Base-by-base conservation (phyloP, 2,329 filamentous ascomycete genomes). In the Magnaporthiopsis incrustans region DNA sequence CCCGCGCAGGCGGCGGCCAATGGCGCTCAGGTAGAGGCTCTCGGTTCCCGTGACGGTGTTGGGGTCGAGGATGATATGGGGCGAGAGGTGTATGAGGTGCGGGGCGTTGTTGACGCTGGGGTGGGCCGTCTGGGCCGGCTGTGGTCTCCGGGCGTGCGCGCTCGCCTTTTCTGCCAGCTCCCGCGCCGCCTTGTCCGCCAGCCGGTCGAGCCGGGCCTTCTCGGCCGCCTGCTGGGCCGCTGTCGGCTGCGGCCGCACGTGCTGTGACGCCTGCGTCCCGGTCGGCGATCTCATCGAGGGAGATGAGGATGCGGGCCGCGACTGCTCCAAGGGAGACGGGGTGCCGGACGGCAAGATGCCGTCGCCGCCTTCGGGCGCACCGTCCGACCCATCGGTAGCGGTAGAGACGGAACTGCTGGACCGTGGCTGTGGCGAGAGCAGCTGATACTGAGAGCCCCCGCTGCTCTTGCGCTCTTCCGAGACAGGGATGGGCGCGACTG, bases 11-110 rank as follows among this genome's bases (percentile, higher is more conserved):
- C 85, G 78, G 60, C 77, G 77, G 8, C 78, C 82, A 64, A 88
- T 86, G 56, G 85, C 83, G n/a, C 80, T 80, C 15, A 89, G 77
- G 70, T 88, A 96, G 25, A 90, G 82, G 1, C 89, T 90, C 75
- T 97, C 92, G 59, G 89, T 81, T 18, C 90, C 88, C 1, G 88
- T 91, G 1, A 92, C 89, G 68, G 89, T 89, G 67, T 90, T 90
- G 1, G 93, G 91, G 66, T 90, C 88, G 27, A 90, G 80, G 65
- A 97, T 90, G 64, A 94, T 79, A 70, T 89, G 85, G 2, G 89
- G 87, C 10, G 78, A 75, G 32, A 87, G 76, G 58, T 80, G 78
- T 11, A 79, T 77, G n/a, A 88, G 79, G 71, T 89, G 85, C 22
- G 79, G 73, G 18, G 85, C 80, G 58, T 77, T 74, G 72, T 88